Evolutionary conservation across 768 basidiomycete species (phyloP).

Genomic region (Stropharia rugosoannulata): DNA sequence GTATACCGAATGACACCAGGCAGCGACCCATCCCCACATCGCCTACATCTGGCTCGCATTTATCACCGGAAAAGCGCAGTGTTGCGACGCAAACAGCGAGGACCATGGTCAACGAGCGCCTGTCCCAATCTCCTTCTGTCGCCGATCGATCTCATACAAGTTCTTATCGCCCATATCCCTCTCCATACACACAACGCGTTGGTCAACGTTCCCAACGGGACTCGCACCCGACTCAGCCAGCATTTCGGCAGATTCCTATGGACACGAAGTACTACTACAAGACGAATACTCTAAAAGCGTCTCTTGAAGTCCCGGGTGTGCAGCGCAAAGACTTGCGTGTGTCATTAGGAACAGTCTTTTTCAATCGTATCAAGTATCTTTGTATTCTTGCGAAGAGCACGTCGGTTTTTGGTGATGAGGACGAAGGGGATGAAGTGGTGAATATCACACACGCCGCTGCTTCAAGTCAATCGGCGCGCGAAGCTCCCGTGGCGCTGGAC

Average conservation of each 20-base stretch:
- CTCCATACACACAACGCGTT: not conserved
- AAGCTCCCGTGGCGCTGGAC: too few relatives aligned
- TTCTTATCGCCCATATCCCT: too few relatives aligned
- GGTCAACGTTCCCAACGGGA: not conserved
- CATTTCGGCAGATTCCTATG: slow-evolving; percentile 40
- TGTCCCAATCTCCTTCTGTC: too few relatives aligned
- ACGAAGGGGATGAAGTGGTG: not conserved
- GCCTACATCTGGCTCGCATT: too few relatives aligned
- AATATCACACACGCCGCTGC: too few relatives aligned
- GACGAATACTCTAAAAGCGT: slow-evolving; percentile 50
- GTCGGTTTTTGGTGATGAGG: slow-evolving; percentile 34
- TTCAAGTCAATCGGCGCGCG: too few relatives aligned
- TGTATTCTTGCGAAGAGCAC: slow-evolving; percentile 48
- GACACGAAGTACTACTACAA: slow-evolving; percentile 59
- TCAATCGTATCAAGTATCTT: slow-evolving; percentile 49
- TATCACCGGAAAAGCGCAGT: too few relatives aligned
- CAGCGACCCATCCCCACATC: too few relatives aligned
- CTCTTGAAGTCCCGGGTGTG: slow-evolving; percentile 72
- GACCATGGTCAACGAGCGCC: too few relatives aligned
- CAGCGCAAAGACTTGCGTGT: slow-evolving; percentile 56
- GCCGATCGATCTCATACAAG: too few relatives aligned
- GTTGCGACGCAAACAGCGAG: too few relatives aligned
- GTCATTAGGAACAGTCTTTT: slow-evolving; percentile 56
- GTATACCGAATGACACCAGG: too few relatives aligned
- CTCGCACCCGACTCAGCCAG: not conserved